These are phyloP conservation scores for Oxyria digyna DNA, from an alignment of 148 eudicot species.

Conservation along the genomic window DNA sequence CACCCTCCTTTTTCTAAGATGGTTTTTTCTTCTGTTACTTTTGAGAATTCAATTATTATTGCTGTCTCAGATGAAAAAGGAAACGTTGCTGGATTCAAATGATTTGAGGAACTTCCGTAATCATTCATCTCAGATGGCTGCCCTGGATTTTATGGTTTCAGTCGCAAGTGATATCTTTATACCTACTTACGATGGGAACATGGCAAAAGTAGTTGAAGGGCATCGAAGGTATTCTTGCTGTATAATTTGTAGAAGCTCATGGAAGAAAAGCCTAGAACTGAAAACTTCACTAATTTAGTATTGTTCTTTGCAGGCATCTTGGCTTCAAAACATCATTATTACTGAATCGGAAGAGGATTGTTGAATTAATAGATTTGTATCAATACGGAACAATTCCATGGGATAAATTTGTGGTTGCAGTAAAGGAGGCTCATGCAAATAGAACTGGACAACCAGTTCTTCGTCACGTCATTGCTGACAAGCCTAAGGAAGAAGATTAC, in stretches of 20 bases:
- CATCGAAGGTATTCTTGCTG: constrained; percentile 63
- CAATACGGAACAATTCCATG: constrained; percentile 37
- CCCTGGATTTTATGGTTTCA: constrained; percentile 90
- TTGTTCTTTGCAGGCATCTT: constrained; percentile 2
- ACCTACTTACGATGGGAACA: constrained; percentile 93
- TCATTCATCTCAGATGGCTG: constrained; percentile 99
- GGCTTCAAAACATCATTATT: constrained; percentile 43
- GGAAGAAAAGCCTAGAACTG: neutral
- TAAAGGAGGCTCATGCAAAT: constrained; percentile 27
- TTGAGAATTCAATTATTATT: neutral
- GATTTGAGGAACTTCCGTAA: constrained; percentile 74
- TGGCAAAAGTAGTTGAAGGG: constrained; percentile 96
- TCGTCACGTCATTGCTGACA: constrained; percentile 36
- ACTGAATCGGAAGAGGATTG: constrained; percentile 38
- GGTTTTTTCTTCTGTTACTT: neutral
- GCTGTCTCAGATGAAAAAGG: constrained; percentile 63
- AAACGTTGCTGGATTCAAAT: constrained; percentile 66
- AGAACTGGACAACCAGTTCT: constrained; percentile 42
- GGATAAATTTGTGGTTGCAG: constrained; percentile 34
- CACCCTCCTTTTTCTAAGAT: neutral
- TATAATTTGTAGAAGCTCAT: neutral
- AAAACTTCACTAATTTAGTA: neutral
- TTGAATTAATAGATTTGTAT: constrained; percentile 39
- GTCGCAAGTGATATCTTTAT: constrained; percentile 67
- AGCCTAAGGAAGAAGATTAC: constrained; percentile 65